Evolutionary conservation across 2,329 filamentous ascomycete genomes (phyloP).

Genomic region (Thielaviopsis euricoi): DNA sequence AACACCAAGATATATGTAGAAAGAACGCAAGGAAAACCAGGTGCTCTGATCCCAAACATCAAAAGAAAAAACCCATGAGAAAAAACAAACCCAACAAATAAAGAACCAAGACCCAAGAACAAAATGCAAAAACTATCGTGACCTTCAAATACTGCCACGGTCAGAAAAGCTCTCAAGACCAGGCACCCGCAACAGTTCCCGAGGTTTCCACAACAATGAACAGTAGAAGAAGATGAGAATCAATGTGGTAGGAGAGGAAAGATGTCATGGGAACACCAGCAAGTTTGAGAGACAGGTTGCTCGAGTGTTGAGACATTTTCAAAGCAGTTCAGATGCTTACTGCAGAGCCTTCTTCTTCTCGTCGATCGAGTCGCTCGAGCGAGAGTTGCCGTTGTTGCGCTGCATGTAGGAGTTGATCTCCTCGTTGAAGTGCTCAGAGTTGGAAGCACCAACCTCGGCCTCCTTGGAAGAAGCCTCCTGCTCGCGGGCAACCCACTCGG

Average conservation of each 20-base stretch:
- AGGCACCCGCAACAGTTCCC: neutral
- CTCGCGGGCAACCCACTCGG: constrained; percentile 41
- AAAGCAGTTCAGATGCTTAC: neutral
- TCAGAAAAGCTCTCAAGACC: too few relatives aligned
- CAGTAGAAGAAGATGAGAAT: neutral
- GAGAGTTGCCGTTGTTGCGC: constrained; percentile 2
- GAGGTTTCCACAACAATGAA: neutral
- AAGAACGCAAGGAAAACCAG: neutral
- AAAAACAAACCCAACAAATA: neutral
- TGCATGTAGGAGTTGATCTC: constrained; percentile 11
- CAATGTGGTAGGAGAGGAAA: neutral
- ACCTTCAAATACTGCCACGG: neutral
- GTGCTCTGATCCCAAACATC: neutral
- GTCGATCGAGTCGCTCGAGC: constrained; percentile 4
- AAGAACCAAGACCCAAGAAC: neutral
- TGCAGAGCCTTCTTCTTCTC: constrained; percentile 6
- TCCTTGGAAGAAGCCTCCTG: constrained; percentile 32
- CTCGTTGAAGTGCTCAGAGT: constrained; percentile 12
- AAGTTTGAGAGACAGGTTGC: too few relatives aligned
- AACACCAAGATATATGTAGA: neutral
- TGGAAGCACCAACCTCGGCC: constrained; percentile 21
- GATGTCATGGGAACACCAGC: too few relatives aligned
- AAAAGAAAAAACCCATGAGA: neutral
- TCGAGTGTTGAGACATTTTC: neutral
- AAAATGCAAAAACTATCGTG: neutral